Evolutionary conservation across 106 monocot genomes (phyloP).

Genomic region (Dioscorea alata): DNA sequence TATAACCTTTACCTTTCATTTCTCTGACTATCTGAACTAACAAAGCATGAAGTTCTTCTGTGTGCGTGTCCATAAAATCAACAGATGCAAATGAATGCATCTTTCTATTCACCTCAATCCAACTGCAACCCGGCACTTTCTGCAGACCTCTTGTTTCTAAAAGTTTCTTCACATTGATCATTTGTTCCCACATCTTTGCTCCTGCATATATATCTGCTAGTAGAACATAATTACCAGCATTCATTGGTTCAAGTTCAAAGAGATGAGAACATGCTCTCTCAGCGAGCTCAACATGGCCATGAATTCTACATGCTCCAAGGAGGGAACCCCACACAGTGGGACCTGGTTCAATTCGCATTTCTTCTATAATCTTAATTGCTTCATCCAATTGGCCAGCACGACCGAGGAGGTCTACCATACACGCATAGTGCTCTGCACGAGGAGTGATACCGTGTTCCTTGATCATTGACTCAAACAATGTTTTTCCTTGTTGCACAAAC

Average conservation of each 20-base stretch:
- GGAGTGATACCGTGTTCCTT: slow-evolving; percentile 25
- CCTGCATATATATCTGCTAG: slow-evolving; percentile 49
- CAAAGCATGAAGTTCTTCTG: slow-evolving; percentile 49
- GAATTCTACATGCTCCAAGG: slow-evolving; percentile 63
- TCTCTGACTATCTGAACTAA: slow-evolving; percentile 32
- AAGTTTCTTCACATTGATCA: slow-evolving; percentile 30
- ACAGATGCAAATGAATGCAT: slow-evolving; percentile 41
- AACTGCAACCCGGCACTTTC: slow-evolving; percentile 63
- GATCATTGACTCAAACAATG: slow-evolving; percentile 46
- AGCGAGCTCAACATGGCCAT: slow-evolving; percentile 50
- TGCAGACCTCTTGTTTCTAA: slow-evolving; percentile 30
- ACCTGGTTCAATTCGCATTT: slow-evolving; percentile 57
- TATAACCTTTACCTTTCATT: slow-evolving; percentile 53
- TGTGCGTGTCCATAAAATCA: slow-evolving; percentile 43
- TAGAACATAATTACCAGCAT: slow-evolving; percentile 73
- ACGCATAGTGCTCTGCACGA: slow-evolving; percentile 54
- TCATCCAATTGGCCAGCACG: slow-evolving; percentile 59
- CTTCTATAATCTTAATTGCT: slow-evolving; percentile 39
- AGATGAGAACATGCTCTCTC: slow-evolving; percentile 49
- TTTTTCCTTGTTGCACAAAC: slow-evolving; percentile 46
- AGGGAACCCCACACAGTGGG: slow-evolving; percentile 67
- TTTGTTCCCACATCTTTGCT: slow-evolving; percentile 50
- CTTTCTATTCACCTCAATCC: slow-evolving; percentile 53
- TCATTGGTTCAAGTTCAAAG: slow-evolving; percentile 52
- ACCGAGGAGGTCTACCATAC: slow-evolving; percentile 62